Base-by-base conservation (phyloP, 1,284 basidiomycete genomes). In the Ganoderma boninense region DNA sequence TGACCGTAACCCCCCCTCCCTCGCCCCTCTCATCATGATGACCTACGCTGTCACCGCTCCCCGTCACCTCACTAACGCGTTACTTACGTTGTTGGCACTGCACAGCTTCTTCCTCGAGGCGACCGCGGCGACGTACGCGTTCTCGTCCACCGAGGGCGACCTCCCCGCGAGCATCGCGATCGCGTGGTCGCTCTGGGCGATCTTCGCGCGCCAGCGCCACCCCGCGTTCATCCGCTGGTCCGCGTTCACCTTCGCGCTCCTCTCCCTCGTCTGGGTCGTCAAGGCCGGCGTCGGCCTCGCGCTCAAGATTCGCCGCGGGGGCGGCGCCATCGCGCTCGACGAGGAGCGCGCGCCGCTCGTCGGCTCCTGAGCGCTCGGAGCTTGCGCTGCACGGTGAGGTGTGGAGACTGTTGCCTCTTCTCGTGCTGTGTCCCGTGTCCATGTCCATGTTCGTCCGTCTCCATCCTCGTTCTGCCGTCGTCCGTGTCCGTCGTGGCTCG, bases 71-170 rank as follows among this genome's bases (percentile, higher is more conserved):
- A 46, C 44, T 49, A 7, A 49, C 46, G 7, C 20, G 20, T n/a
- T n/a, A n/a, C n/a, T 49, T 8, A 75, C 56, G 52, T 44, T 32
- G 29, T 79, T 77, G 1, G 23, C 23, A 43, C 60, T 65, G 16
- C 63, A 32, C 70, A 93, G 91, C 73, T 91, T 98, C 85, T 97
- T 98, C 92, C 91, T 98, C 73, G 96, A 97, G 82, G 93, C 90
- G 26, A 98, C 97, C 14, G 93, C 95, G 0, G 95, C 93, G 8
- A 93, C 95, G 1, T 98, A 98, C 81, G 95, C 95, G 60, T 96
- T 96, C 85, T 94, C 94, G 60, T 92, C 92, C 18, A 85, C 89
- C 2, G 96, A 98, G 80, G 97, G 97, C 73, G 97, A 98, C 77
- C 89, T 98, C 57, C 95, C 95, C 10, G 96, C 94, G 1, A 92